Base-by-base conservation (phyloP, 2,329 filamentous ascomycete genomes). In the Gremmenia infestans region DNA sequence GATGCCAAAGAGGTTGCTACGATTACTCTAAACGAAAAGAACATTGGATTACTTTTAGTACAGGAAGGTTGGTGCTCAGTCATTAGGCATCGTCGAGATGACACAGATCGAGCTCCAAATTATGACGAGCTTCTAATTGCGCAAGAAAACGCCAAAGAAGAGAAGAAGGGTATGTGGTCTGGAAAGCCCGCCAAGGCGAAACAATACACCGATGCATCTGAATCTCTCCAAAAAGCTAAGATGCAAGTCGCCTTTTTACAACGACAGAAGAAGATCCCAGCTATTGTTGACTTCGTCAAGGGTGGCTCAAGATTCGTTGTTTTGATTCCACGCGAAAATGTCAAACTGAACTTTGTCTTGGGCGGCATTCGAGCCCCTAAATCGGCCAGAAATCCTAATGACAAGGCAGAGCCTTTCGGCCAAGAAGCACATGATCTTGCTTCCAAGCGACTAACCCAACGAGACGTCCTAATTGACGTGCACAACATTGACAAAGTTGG, bases 221-320 rank as follows among this genome's bases (percentile, higher is more conserved):
- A 97, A 72, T 92, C 82, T 58, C 76, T 93, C 6, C 93, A 97
- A 72, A 96, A 97, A 75, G 94, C 94, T 60, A 97, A 97, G 81
- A 87, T 96, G 53, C 91, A 96, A 72, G 81, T 96, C 39, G 88
- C 89, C 11, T 86, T 91, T 22, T 81, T 99, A 35, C 89, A 94
- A 59, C 85, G 93, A 53, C 92, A 97, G 72, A 93, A 91, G 79
- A 93, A 89, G 73, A 87, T 97, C 3, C 91, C 94, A 7, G 94
- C 89, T 11, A 81, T 99, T 64, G 91, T 99, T 43, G 94, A 99
- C 72, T 99, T 95, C 72, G 94, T 96, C 78, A 97, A 97, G 75
- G 89, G 91, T n/a, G 94, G 89, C 32, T 96, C 92, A 42, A 85
- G 94, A 63, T 99, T 97, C 73, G 96, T 91, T 25, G 80, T 99